phyloP scores from a whole-genome alignment of 164 flowering plant species.

The Umbellularia californica region DNA sequence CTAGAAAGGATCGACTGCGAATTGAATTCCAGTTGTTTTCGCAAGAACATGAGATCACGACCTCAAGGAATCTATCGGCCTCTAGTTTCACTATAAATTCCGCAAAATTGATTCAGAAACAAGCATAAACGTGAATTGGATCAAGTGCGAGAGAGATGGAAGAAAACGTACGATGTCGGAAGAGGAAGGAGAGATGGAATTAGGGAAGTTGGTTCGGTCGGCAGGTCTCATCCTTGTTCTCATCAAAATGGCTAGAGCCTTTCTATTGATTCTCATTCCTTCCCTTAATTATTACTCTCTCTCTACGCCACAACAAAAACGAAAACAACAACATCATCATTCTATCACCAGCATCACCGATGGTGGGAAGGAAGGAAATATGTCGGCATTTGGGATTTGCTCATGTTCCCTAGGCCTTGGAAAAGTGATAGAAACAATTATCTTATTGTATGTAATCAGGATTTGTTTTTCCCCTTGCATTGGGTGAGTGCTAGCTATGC shows the following conservation, averaged over 20 bases:
- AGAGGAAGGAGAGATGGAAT: not conserved
- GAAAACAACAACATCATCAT: too few species aligned
- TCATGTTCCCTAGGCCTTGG: too few species aligned
- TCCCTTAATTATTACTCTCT: not conserved
- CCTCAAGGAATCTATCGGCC: not conserved
- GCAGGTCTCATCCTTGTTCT: conserved; percentile 65
- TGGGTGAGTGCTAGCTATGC: too few species aligned
- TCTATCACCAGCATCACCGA: too few species aligned
- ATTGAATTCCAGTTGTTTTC: not conserved
- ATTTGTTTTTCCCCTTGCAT: too few species aligned
- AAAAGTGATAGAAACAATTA: too few species aligned
- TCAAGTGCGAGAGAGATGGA: not conserved
- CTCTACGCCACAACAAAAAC: too few species aligned
- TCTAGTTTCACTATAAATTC: not conserved
- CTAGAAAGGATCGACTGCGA: too few species aligned
- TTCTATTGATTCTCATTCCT: conserved; percentile 32
- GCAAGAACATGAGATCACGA: not conserved
- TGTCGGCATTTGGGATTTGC: too few species aligned
- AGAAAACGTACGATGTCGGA: not conserved
- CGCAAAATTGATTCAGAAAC: not conserved
- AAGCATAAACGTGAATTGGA: too few species aligned
- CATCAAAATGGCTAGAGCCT: conserved; percentile 53
- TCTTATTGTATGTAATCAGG: too few species aligned
- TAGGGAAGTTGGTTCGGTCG: conserved; percentile 29
- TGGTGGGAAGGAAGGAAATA: too few species aligned